Evolutionary conservation across 805 yeast species (phyloP), one percentile per base, ranked within the genome.

Genomic region (Kodamaea laetipori): DNA sequence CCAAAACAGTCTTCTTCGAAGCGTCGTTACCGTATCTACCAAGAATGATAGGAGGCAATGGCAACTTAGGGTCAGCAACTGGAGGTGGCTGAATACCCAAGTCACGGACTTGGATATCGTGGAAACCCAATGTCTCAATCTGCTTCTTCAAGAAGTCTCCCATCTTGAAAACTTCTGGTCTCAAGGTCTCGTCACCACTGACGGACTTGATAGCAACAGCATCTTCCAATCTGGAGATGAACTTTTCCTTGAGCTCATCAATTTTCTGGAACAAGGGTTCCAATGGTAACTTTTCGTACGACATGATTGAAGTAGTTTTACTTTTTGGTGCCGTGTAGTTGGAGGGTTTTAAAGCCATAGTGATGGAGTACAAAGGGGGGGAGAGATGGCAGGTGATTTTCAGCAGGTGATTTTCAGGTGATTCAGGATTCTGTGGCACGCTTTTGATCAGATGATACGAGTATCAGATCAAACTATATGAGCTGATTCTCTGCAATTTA

Each of bases 191-290:
- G 61, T 94, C 99, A 31, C 88, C 82, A 4, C 97, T 90, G 36
- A 94, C 98, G 7, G 97, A 90, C 37, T 96, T 95, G 54, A 92
- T 94, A 47, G 89, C 86, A 36, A 94, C 90, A n/a, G 97, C 97
- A 39, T 84, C 74, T 33, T 81, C 66, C 47, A 94, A 76, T 53
- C 95, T 74, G 43, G 77, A 69, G 54, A 86, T 80, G 72, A 85
- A 90, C 48, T 74, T 66, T 5, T 90, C 86, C 66, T 87, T 82
- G 61, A 87, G 78, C 55, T 78, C 84, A 53, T 84, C 86, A 53
- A 88, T 83, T 62, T 84, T 81, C 21, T 65, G 63, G 59, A 84
- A 82, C 46, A 71, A 62, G n/a, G 73, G 70, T 41, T 71, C 67
- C 47, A 71, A 63, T 31, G 65, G 65, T 44, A 71, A 63, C 46